Percentiles rank a stretch among this genome's conserved stretches.
Evolutionary conservation across 1,284 basidiomycete genomes (phyloP).

Genomic region (Mycosarcoma mackinlayi): DNA sequence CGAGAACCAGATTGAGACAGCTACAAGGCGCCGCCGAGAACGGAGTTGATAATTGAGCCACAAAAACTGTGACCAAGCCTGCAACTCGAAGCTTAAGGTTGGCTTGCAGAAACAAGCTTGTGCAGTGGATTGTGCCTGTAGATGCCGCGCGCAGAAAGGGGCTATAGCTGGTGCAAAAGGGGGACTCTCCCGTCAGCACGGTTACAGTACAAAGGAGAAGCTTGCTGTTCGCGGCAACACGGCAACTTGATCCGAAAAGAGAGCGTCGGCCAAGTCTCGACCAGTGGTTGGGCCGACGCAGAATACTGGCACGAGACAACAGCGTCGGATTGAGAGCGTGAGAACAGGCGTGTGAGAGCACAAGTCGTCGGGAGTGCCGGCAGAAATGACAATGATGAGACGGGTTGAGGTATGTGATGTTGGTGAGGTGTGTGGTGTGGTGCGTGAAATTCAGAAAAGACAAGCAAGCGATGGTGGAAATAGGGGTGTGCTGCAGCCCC

Average conservation of each 20-base stretch:
- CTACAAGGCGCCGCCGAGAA: conserved; percentile 1
- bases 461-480: conserved; percentile 3
- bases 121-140: background rate
- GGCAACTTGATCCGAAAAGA: too few species aligned
- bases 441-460: background rate
- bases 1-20: conserved; percentile 8
- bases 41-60: conserved; percentile 16
- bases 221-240: too few species aligned
- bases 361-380: too few species aligned
- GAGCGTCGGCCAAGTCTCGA: background rate
- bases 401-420: too few species aligned
- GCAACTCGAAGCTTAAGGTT: too few species aligned
- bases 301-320: too few species aligned
- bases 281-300: background rate
- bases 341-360: too few species aligned
- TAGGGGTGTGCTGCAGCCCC: conserved; percentile 32
- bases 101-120: background rate
- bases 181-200: too few species aligned
- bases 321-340: too few species aligned
- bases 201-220: too few species aligned
- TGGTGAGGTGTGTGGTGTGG: background rate
- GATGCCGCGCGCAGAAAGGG: background rate
- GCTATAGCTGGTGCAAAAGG: background rate
- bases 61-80: too few species aligned
- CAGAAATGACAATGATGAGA: too few species aligned